Base-by-base conservation (phyloP, 2,329 filamentous ascomycete species). In the Pseudovirgaria hyperparasitica region DNA sequence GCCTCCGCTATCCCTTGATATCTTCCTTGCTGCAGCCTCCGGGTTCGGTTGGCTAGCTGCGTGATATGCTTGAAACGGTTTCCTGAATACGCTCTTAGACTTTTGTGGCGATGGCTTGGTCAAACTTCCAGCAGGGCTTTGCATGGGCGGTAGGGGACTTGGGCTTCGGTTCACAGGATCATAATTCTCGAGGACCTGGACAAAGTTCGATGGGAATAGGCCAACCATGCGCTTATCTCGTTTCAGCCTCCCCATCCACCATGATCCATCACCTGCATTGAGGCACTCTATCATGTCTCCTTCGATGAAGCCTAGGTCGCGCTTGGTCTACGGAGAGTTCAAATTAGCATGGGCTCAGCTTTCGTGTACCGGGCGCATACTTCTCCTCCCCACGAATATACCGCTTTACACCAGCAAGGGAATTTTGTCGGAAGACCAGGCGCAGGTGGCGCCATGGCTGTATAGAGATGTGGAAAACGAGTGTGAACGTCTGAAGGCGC, bases 231-330 rank as follows among this genome's bases (percentile, higher is more conserved):
- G 75, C 53, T 81, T 78, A 57, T 98, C 90, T 42, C 90, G 74
- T 48, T 77, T 82, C 48, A 98, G 60, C 37, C 87, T 74, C 25
- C 90, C 90, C 58, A 86, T 93, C 90, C 90, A 98, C 90, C 90
- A 98, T 24, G 82, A 86, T 27, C 90, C 90, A 58, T 98, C 90
- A 37, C 90, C 90, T 12, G 90, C 90, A 53, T 98, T 98, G 28
- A 98, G 67, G 48, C 87, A 94, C 70, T 98, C 90, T 52, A 98
- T 98, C 40, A 98, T 59, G 57, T 98, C 90, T 37, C 90, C 90
- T 56, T 98, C 90, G 41, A 98, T 80, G 56, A 98, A 98, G 10
- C 90, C 90, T 31, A 98, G 68, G 51, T 98, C 90, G 53, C 80
- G 76, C 63, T 92, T 92, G 14, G 80, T 87, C 76, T 62, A 37